Percentiles rank a stretch among this genome's conserved stretches.
Conservation (phyloP, 495 filamentous ascomycete species). For the Podospora tetraspora region DNA sequence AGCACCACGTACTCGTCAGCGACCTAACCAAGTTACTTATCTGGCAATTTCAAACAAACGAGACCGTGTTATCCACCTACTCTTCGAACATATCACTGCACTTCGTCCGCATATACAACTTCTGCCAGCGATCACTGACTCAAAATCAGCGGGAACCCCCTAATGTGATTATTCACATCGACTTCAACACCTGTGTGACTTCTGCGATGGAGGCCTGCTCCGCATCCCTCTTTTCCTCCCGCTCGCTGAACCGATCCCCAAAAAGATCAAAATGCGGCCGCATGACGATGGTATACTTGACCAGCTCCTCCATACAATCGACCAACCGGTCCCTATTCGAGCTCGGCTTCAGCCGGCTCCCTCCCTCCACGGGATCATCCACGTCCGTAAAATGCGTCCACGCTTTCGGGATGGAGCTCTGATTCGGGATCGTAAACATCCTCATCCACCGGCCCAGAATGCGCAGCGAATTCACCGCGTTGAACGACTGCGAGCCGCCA, state of each 20-base stretch:
- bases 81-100: too few relatives aligned
- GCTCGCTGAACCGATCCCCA: slow-evolving; percentile 59
- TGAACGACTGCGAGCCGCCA: slow-evolving; percentile 67
- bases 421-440: slow-evolving; percentile 70
- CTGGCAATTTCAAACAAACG: too few relatives aligned
- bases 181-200: neutral
- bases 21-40: too few relatives aligned
- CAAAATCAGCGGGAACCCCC: too few relatives aligned
- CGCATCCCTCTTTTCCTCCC: slow-evolving; percentile 28
- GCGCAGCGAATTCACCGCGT: slow-evolving; percentile 65
- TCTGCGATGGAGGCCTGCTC: neutral
- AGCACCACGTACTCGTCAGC: too few relatives aligned
- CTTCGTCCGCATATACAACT: too few relatives aligned
- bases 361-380: slow-evolving; percentile 32
- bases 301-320: slow-evolving; percentile 75
- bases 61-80: too few relatives aligned
- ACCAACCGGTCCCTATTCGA: slow-evolving; percentile 62
- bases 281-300: slow-evolving; percentile 67
- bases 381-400: slow-evolving; percentile 54
- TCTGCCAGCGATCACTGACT: too few relatives aligned
- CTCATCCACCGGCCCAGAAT: slow-evolving; percentile 73
- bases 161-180: neutral
- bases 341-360: slow-evolving; percentile 53
- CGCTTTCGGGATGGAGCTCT: slow-evolving; percentile 59
- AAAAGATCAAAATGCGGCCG: slow-evolving; percentile 57